Base-by-base conservation (phyloP, 2,329 filamentous ascomycete species). In the Talaromyces verruculosus region DNA sequence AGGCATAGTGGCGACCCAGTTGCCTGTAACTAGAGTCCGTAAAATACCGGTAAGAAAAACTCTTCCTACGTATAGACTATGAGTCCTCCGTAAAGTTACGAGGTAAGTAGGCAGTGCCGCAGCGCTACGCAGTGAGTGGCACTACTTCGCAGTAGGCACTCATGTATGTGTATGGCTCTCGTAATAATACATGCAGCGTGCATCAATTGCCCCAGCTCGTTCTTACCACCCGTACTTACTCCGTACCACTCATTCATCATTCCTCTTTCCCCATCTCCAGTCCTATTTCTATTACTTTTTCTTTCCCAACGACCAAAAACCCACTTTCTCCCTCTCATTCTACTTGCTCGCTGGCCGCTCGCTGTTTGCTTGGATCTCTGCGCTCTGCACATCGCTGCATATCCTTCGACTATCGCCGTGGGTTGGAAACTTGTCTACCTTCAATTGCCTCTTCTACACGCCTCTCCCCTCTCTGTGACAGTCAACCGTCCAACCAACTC, bases 41-140 rank as follows among this genome's bases (percentile, higher is more conserved):
- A 57, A 57, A 22, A 57, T n/a, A 37, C 33, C n/a, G 19, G 53
- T 57, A 57, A 57, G 53, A 13, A 57, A 57, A 57, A 57, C 15
- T 57, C 53, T 57, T 57, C 19, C 30, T 3, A 35, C 33, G 10
- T 10, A 35, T 30, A 30, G 4, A 37, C 30, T 22, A 19, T 35
- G 30, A 35, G 11, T 15, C 33, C 30, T 15, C 53, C 33, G 53
- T 57, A 57, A 57, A 37, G 33, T 57, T 57, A 25, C 53, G 30
- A 25, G 19, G 5, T 22, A 47, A 47, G 8, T 5, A 47, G 43
- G 47, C 47, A 17, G 47, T 51, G 47, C 47, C 47, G 47, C 22
- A 33, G 51, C n/a, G 7, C 30, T 57, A 57, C 19, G 33, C 33
- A 33, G 28, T 30, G 22, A 57, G 30, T 57, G 25, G 47, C 47